phyloP scores from a whole-genome alignment of 2,329 filamentous ascomycete species.

The Clonostachys rosea region DNA sequence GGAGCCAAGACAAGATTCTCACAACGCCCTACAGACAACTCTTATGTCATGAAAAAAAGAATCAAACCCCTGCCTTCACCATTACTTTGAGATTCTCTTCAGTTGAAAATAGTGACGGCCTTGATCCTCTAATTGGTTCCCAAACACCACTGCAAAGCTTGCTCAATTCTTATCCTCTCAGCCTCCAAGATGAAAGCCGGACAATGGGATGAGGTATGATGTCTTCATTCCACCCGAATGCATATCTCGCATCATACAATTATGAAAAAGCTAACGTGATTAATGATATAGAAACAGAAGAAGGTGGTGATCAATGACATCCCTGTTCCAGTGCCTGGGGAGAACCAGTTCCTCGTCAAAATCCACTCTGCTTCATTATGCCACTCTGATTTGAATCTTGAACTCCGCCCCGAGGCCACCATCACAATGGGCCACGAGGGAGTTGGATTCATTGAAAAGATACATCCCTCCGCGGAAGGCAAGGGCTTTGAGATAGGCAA shows the following conservation, averaged over 20 bases:
- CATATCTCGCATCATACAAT: no score
- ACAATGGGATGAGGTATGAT: constrained; percentile 10
- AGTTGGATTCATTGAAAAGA: constrained; percentile 31
- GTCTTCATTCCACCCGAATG: neutral
- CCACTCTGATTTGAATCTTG: constrained; percentile 19
- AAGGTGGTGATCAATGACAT: constrained; percentile 31
- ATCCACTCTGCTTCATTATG: constrained; percentile 26
- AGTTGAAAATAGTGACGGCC: neutral
- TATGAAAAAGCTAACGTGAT: neutral
- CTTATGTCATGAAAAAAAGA: neutral
- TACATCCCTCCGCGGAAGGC: constrained; percentile 23
- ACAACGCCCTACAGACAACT: neutral
- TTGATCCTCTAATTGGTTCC: neutral
- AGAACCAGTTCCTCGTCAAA: constrained; percentile 31
- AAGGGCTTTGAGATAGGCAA: constrained; percentile 36
- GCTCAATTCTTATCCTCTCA: neutral
- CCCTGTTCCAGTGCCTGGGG: constrained; percentile 31
- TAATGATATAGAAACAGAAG: constrained; percentile 7
- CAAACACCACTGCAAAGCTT: neutral
- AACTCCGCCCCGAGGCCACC: constrained; percentile 12
- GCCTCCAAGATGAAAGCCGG: constrained; percentile 9
- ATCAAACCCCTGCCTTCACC: neutral
- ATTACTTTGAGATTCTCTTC: neutral
- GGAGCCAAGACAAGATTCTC: neutral
- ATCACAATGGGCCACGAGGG: constrained; percentile 37